Evolutionary conservation across 495 filamentous ascomycete genomes (phyloP), one percentile per base, ranked within the genome.

Genomic region (Podospora appendiculata): DNA sequence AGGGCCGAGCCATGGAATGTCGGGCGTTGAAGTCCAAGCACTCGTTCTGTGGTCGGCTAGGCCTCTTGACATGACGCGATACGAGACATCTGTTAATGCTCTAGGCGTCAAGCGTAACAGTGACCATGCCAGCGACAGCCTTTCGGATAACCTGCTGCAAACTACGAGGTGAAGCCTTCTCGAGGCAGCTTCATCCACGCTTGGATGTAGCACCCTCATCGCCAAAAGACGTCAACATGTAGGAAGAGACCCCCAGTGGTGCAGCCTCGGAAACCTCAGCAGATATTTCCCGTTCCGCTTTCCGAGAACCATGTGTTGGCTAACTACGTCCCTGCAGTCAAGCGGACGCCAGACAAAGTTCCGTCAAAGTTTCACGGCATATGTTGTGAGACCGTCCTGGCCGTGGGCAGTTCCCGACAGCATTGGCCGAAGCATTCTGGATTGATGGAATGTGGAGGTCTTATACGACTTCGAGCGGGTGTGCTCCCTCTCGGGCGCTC

Each of bases 11-110:
- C 32, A 17, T 36, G 40, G 19, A 36, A 50, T 16, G 11, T 47
- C 45, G 14, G 47, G 5, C 52, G 77, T 43, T 61, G 63, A 54
- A 40, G 66, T 89, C 32, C 86, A 89, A 58, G 85, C 85, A 0
- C 63, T 89, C 13, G 67, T 89, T 60, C 56, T 88, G 13, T 88
- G 85, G 74, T 69, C 78, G 6, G 79, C 87, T 6, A 85, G 82
- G 7, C 73, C 79, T 14, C 61, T 91, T 43, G 75, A 82, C 41
- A 54, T 89, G 18, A 75, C 73, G 4, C 75, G 77, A 48, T 91
- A 91, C 71, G 82, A 88, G 66, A 55, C 47, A 51, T 70, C 63
- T 39, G 54, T 74, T 8, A 49, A 55, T 7, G 43, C 53, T 32
- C 42, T 66, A 38, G 40, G 35, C 32, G 10, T n/a, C 18, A 44